These are phyloP conservation scores for Wakefieldia striispora DNA, from an alignment of 768 basidiomycete species.

Conservation along the genomic window DNA sequence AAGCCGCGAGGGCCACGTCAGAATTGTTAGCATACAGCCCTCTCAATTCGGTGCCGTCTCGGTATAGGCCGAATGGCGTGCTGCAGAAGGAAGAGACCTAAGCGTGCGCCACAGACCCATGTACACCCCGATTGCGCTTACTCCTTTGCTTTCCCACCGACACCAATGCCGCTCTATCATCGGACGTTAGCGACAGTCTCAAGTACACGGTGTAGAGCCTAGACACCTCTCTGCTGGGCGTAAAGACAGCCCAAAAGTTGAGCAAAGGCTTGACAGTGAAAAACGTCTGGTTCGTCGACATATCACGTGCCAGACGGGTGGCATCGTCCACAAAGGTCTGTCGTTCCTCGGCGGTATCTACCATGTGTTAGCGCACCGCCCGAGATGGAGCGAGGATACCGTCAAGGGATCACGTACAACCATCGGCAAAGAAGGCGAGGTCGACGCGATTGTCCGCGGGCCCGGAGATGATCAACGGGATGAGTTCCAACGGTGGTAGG, in stretches of 20 bases:
- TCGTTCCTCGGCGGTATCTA: constrained; percentile 57
- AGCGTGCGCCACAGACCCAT: not conserved
- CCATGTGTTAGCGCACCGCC: not conserved
- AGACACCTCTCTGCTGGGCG: constrained; percentile 67
- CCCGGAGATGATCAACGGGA: constrained; percentile 60
- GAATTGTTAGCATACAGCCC: constrained; percentile 70
- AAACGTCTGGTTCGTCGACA: constrained; percentile 74
- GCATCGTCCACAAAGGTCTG: constrained; percentile 68
- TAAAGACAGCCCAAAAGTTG: constrained; percentile 81
- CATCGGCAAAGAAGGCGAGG: constrained; percentile 75
- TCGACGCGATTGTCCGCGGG: constrained; percentile 65
- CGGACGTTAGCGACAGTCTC: constrained; percentile 24
- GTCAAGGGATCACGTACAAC: constrained; percentile 49
- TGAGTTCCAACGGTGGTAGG: constrained; percentile 49
- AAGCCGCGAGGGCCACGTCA: constrained; percentile 66
- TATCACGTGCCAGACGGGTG: constrained; percentile 59
- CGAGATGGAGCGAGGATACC: not conserved
- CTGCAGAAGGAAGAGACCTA: constrained; percentile 35
- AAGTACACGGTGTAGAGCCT: not conserved
- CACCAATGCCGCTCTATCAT: constrained; percentile 63
- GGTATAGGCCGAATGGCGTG: constrained; percentile 73
- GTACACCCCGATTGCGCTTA: constrained; percentile 27
- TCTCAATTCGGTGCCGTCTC: constrained; percentile 74
- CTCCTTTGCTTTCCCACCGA: constrained; percentile 68
- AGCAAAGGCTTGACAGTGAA: constrained; percentile 70